Base-by-base conservation (phyloP, 805 yeast species). In the Lipomyces oligophaga region DNA sequence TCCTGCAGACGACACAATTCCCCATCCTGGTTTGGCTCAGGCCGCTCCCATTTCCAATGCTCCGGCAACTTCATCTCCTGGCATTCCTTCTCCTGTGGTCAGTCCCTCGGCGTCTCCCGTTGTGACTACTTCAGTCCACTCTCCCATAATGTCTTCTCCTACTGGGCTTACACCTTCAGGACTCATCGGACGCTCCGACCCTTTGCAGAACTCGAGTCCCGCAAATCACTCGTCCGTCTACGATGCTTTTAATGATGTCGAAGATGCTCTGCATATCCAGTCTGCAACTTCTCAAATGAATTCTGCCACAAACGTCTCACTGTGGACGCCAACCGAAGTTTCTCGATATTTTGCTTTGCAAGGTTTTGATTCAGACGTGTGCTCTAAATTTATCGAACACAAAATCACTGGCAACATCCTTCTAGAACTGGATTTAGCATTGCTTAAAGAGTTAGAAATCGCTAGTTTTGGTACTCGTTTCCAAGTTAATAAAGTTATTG, bases 391-490 rank as follows among this genome's bases (percentile, higher is more conserved):
- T 65, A 79, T 81, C 4, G 78, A 81, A 58, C 97, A 93, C 66
- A 87, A 88, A 59, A 87, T 93, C 49, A 82, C 89, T 1, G 98
- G 98, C 24, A 70, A 79, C 4, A 90, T 93, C 43, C 67, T 93
- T 36, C 71, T 93, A 43, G 94, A 89, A 65, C 73, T 93, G 52
- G 97, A 90, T 60, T 72, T 90, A 52, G 76, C 86, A 1, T 85
- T 85, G 60, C 73, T 93, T 60, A 93, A 90, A 63, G 99, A 93
- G 65, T 71, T 93, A 47, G 98, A 89, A 46, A 90, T 93, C 42
- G 74, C 79, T 39, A 85, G 95, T 3, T 93, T 93, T 69, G 99
- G 99, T 22, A 89, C 96, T 0, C 76, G 99, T 54, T 93, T 88
- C 66, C 96, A 89, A 64, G 78, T 93, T 38, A 81, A 79, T 66